phyloP scores from a whole-genome alignment of 2,329 filamentous ascomycete species.

The Huntiella abstrusa region DNA sequence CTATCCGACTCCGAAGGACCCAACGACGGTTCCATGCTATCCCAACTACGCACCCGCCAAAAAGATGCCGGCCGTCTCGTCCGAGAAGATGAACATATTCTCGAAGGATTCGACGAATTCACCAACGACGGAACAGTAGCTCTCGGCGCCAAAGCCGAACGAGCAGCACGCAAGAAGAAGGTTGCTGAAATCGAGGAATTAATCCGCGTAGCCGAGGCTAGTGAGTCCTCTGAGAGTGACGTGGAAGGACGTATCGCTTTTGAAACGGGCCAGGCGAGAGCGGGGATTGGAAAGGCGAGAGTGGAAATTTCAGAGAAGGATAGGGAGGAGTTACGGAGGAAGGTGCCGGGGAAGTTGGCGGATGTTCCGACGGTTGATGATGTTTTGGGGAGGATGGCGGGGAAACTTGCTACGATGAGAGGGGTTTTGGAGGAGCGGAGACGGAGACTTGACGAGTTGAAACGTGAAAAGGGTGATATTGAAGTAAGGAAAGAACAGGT shows the following conservation, averaged over 20 bases:
- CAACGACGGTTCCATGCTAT: slow-evolving; percentile 16
- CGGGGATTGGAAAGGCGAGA: slow-evolving; percentile 60
- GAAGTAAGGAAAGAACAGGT: slow-evolving; percentile 56
- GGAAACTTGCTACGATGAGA: slow-evolving; percentile 44
- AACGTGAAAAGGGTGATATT: slow-evolving; percentile 50
- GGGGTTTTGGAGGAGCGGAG: slow-evolving; percentile 39
- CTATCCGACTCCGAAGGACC: slow-evolving; percentile 31
- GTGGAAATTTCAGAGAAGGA: slow-evolving; percentile 22
- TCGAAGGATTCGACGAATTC: slow-evolving; percentile 84
- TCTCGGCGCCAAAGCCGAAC: slow-evolving; percentile 61
- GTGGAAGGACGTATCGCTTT: slow-evolving; percentile 63
- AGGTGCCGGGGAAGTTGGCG: slow-evolving; percentile 6
- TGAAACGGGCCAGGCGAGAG: slow-evolving; percentile 67
- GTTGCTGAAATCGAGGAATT: slow-evolving; percentile 66
- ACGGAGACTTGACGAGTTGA: slow-evolving; percentile 44
- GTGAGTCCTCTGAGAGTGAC: slow-evolving; percentile 45
- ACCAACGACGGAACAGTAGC: slow-evolving; percentile 69
- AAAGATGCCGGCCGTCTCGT: slow-evolving; percentile 58
- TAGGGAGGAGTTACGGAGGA: background rate
- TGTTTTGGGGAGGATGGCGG: slow-evolving; percentile 44
- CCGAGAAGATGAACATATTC: slow-evolving; percentile 76
- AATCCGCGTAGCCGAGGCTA: slow-evolving; percentile 60
- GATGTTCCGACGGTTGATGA: slow-evolving; percentile 56
- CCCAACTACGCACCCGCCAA: slow-evolving; percentile 18
- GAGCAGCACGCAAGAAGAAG: slow-evolving; percentile 45